phyloP scores from a whole-genome alignment of 345 rosid species.

The Kandelia obovata region DNA sequence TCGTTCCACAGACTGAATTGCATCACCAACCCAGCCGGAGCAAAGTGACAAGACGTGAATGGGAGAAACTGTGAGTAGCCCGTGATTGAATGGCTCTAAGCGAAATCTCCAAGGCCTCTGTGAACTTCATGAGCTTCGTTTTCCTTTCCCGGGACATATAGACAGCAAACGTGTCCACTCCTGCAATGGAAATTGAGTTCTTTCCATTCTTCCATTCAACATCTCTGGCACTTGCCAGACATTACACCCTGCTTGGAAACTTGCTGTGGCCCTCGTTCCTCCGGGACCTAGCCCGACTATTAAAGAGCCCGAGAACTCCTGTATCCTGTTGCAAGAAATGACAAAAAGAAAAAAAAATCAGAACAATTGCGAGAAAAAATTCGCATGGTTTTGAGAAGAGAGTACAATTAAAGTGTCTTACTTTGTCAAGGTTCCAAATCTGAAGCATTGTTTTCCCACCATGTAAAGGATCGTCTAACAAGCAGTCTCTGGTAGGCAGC shows the following conservation, averaged over 20 bases:
- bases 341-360: not conserved
- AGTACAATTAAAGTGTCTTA: not conserved
- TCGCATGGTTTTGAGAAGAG: no score
- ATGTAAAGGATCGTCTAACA: constrained; percentile 17
- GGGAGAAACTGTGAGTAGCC: constrained; percentile 32
- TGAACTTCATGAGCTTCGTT: constrained; percentile 13
- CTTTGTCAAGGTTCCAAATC: not conserved
- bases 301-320: constrained; percentile 28
- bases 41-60: constrained; percentile 22
- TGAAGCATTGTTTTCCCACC: constrained; percentile 2
- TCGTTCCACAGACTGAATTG: constrained; percentile 13
- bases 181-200: not conserved
- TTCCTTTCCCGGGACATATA: constrained; percentile 13
- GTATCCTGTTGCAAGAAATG: not conserved
- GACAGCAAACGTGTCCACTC: constrained; percentile 9
- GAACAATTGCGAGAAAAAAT: not conserved
- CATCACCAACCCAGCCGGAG: constrained; percentile 29
- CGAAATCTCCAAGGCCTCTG: constrained; percentile 18
- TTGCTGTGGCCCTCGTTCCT: constrained; percentile 2
- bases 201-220: constrained; percentile 19
- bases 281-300: constrained; percentile 23
- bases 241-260: constrained; percentile 7
- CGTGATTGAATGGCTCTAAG: constrained; percentile 23
- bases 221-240: not conserved
- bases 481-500: constrained; percentile 29